phyloP scores from a whole-genome alignment of 805 yeast species.

The Candida incommunis region DNA sequence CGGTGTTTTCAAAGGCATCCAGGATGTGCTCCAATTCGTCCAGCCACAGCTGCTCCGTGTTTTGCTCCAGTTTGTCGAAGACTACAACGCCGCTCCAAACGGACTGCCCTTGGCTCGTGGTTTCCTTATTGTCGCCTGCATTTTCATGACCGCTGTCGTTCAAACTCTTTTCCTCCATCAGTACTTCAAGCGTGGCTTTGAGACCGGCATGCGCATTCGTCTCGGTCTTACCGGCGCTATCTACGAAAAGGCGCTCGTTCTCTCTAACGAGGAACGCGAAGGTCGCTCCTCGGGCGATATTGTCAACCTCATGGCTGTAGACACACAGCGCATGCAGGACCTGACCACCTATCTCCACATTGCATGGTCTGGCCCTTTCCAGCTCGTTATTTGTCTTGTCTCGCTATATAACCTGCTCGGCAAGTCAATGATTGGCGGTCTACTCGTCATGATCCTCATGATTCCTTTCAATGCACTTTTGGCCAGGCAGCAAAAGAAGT shows the following conservation, averaged over 20 bases:
- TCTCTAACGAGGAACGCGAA: conserved; percentile 54
- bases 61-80: conserved; percentile 48
- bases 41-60: conserved; percentile 72
- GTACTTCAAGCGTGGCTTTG: conserved; percentile 35
- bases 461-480: conserved; percentile 66
- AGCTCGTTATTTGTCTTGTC: conserved; percentile 58
- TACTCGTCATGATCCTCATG: conserved; percentile 56
- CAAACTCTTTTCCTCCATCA: conserved; percentile 57
- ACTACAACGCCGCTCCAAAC: conserved; percentile 19
- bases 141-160: conserved; percentile 47
- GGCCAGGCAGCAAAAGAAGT: conserved; percentile 41
- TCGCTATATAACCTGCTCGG: conserved; percentile 66
- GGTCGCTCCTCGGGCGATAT: conserved; percentile 79
- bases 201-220: conserved; percentile 49
- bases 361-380: conserved; percentile 90
- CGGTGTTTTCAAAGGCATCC: conserved; percentile 54
- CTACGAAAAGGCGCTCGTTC: conserved; percentile 51
- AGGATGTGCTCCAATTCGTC: conserved; percentile 70
- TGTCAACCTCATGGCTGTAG: conserved; percentile 89
- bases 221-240: conserved; percentile 49
- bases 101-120: conserved; percentile 38
- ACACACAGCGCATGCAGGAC: conserved; percentile 78
- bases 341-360: conserved; percentile 64
- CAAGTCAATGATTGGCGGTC: conserved; percentile 91
- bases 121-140: conserved; percentile 41